Evolutionary conservation across 345 rosid genomes (phyloP).

Genomic region (Pistacia vera): DNA sequence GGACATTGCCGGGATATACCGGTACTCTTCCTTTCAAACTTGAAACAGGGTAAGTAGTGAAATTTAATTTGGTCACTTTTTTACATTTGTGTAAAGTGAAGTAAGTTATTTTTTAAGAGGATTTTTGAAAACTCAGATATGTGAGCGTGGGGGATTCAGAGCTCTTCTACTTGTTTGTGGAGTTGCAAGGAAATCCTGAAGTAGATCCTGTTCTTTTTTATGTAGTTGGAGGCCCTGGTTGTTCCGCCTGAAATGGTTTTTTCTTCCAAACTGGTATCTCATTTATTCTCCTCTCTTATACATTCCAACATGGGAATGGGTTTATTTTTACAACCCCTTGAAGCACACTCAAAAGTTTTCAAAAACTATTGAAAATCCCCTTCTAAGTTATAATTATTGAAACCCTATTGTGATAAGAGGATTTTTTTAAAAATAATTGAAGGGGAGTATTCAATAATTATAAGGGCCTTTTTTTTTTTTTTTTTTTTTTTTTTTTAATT

Average conservation of each 20-base stretch:
- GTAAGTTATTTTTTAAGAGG: not conserved
- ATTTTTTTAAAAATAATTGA: no score
- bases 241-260: conserved; percentile 30
- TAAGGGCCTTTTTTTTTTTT: no score
- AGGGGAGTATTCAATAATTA: no score
- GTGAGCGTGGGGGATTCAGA: conserved; percentile 22
- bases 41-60: conserved; percentile 35
- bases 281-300: not conserved
- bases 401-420: no score
- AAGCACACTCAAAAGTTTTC: no score
- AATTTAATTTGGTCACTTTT: not conserved
- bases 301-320: no score
- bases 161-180: conserved; percentile 30
- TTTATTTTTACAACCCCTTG: no score
- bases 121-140: conserved; percentile 12
- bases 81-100: not conserved
- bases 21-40: conserved; percentile 39
- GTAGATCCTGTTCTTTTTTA: conserved; percentile 28
- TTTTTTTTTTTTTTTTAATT: no score
- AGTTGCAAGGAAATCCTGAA: conserved; percentile 24
- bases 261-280: conserved; percentile 28
- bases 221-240: conserved; percentile 34
- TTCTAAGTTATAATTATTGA: no score
- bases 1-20: conserved; percentile 34
- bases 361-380: no score